These are phyloP conservation scores for Ogataea pignaliae DNA, from an alignment of 805 yeast species.

Conservation along the genomic window DNA sequence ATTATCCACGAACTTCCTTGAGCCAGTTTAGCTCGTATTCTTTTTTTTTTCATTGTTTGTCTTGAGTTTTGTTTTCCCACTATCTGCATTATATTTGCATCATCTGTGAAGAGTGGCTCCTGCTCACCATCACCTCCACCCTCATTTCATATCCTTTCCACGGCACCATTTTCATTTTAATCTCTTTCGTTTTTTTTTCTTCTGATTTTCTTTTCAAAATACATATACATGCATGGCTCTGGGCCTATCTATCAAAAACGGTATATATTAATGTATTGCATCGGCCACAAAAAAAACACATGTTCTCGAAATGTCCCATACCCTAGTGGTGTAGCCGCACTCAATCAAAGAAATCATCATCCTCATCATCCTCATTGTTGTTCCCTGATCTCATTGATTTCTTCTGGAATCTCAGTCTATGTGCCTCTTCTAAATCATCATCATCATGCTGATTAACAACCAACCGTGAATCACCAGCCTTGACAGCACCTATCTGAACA, in stretches of 20 bases:
- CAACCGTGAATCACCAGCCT: slow-evolving; percentile 63
- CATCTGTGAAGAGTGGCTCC: no score
- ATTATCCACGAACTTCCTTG: slow-evolving; percentile 40
- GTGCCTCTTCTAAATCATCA: slow-evolving; percentile 51
- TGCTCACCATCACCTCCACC: no score
- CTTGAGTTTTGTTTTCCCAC: background rate
- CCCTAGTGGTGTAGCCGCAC: no score
- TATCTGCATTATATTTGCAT: background rate
- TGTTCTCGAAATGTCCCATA: no score
- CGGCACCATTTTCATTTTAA: background rate
- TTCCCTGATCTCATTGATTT: slow-evolving; percentile 45
- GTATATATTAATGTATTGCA: no score
- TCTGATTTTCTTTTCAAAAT: background rate
- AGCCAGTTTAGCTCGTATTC: background rate
- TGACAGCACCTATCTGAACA: slow-evolving; percentile 62
- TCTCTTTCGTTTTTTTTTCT: background rate
- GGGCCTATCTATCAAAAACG: no score
- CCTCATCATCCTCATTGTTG: slow-evolving; percentile 32
- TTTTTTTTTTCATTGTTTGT: background rate
- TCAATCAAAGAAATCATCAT: slow-evolving; percentile 48
- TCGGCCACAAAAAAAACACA: no score
- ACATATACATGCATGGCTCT: background rate
- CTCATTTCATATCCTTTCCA: no score
- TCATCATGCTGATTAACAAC: slow-evolving; percentile 52
- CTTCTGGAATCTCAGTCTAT: slow-evolving; percentile 50